These are phyloP conservation scores for Phytophthora cajani DNA, from an alignment of 352 stramenopile species.

Conservation along the genomic window DNA sequence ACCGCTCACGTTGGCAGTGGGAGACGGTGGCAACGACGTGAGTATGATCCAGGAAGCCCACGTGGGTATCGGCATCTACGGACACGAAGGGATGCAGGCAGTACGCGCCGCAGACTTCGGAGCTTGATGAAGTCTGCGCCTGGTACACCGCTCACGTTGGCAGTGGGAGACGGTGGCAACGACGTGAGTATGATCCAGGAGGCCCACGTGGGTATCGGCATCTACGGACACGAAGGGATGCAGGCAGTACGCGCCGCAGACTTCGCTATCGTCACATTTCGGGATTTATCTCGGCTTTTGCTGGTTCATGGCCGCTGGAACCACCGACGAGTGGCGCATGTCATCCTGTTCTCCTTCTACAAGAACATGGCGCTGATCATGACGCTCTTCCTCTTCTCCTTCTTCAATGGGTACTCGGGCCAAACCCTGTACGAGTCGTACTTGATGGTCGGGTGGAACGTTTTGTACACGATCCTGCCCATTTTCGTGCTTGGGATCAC, in stretches of 20 bases:
- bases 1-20: constrained; percentile 95
- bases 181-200: constrained; percentile 99
- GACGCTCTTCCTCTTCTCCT: constrained; percentile 90
- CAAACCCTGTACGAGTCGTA: constrained; percentile 90
- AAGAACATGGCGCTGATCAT: constrained; percentile 96
- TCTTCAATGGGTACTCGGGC: constrained; percentile 92
- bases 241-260: constrained; percentile 86
- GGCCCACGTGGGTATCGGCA: constrained; percentile 98
- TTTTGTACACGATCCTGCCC: constrained; percentile 94
- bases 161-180: constrained; percentile 98
- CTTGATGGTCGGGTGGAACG: constrained; percentile 95
- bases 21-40: constrained; percentile 99
- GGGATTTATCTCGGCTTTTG: constrained; percentile 77
- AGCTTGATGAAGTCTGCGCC: constrained; percentile 91
- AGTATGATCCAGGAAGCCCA: constrained; percentile 99
- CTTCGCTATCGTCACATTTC: constrained; percentile 87
- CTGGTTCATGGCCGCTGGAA: constrained; percentile 89
- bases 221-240: constrained; percentile 98
- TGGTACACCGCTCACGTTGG: constrained; percentile 88
- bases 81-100: constrained; percentile 96
- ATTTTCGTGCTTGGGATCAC: constrained; percentile 91
- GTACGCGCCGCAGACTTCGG: no score
- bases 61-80: constrained; percentile 98
- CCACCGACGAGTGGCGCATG: constrained; percentile 75
- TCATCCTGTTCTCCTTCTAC: constrained; percentile 91